Base-by-base conservation (phyloP, 2,329 filamentous ascomycete genomes). In the Aspergillus neotritici region DNA sequence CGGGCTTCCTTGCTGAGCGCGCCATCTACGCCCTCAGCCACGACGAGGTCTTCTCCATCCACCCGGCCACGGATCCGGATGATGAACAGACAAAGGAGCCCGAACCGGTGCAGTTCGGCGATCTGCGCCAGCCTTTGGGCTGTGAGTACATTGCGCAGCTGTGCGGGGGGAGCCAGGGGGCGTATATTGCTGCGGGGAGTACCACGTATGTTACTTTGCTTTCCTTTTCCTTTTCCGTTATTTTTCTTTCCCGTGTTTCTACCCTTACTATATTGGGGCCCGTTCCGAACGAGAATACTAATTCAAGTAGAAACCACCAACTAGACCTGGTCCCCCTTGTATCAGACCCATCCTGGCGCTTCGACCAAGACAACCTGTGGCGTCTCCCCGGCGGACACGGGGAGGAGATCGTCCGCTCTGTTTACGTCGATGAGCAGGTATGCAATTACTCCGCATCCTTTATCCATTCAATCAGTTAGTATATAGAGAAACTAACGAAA, bases 81-180 rank as follows among this genome's bases (percentile, higher is more conserved):
- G 73, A 74, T 33, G 68, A 74, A 31, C 69, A 74, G 40, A 65
- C 70, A 1, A 57, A 67, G 4, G 63, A 63, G 34, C 72, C 74
- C 17, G 59, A 69, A 5, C 65, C 71, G 5, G 64, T 71, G 28
- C 64, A 70, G 34, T 76, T 80, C 37, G 78, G 78, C 1, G 79
- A 83, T 54, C 65, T 82, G 31, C 67, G 80, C 41, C 70, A 76
- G 46, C 64, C 66, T 36, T 55, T 83, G 31, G 62, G 66, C 9
- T 80, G 77, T 54, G 77, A 80, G 62, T 83, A 83, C 57, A 71
- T 82, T 4, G 74, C 77, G 14, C 75, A 79, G 53, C 57, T 82
- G 40, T 63, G 76, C 35, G 59, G 68, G 46, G 62, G 68, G 30
- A 65, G 65, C 7, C 64, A 65, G 42, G 65, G 68, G 17, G 57